These are phyloP conservation scores for Phoma sp. DNA, from an alignment of 2,329 filamentous ascomycete species.

Conservation along the genomic window DNA sequence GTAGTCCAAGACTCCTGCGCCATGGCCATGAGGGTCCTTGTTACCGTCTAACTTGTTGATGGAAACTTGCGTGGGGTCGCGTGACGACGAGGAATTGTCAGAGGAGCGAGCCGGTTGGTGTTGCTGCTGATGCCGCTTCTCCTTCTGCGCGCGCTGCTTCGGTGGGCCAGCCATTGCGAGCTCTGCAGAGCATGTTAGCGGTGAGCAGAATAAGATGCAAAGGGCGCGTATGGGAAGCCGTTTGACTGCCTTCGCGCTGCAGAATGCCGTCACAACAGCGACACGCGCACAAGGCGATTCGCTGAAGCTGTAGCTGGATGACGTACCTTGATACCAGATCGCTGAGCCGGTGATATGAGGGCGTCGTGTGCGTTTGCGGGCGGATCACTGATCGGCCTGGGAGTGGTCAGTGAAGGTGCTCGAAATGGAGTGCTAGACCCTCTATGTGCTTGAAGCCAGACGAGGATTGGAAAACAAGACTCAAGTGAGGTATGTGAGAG, in stretches of 20 bases:
- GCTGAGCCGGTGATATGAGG: background rate
- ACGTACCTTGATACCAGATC: slow-evolving; percentile 26
- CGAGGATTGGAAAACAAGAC: background rate
- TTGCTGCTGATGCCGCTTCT: slow-evolving; percentile 30
- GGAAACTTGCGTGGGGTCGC: slow-evolving; percentile 35
- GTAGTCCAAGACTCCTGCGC: slow-evolving; percentile 29
- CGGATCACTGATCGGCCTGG: slow-evolving; percentile 19
- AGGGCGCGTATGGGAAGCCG: background rate
- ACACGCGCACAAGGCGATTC: background rate
- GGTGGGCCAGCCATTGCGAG: slow-evolving; percentile 48
- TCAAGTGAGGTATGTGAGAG: background rate
- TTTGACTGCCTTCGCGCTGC: slow-evolving; percentile 1
- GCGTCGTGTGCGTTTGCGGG: slow-evolving; percentile 18
- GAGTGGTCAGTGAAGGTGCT: slow-evolving; percentile 20
- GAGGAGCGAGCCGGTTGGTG: slow-evolving; percentile 30
- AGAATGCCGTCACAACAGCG: background rate
- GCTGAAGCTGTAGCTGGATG: background rate
- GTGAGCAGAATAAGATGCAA: slow-evolving; percentile 8
- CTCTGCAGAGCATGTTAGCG: slow-evolving; percentile 31
- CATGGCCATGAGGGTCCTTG: slow-evolving; percentile 33
- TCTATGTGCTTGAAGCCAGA: slow-evolving; percentile 14
- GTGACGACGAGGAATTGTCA: slow-evolving; percentile 34
- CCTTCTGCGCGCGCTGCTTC: slow-evolving; percentile 43
- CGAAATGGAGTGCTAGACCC: slow-evolving; percentile 13
- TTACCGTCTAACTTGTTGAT: slow-evolving; percentile 45